These are phyloP conservation scores for Fusarium continuum DNA, from an alignment of 2,329 filamentous ascomycete species.

Conservation along the genomic window DNA sequence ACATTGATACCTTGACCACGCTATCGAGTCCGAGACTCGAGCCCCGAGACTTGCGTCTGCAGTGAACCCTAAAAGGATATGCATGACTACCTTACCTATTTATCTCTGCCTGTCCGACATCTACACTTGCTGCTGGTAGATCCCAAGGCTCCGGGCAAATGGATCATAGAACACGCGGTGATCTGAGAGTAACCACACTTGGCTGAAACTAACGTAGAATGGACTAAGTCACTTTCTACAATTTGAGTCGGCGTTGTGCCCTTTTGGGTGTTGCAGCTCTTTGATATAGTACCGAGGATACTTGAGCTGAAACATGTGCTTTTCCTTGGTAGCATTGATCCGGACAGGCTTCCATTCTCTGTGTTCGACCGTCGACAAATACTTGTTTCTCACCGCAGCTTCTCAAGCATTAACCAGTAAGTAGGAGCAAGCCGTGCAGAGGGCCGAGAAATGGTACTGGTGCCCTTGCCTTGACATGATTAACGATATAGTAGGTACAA, in stretches of 20 bases:
- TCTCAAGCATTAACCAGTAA: not conserved
- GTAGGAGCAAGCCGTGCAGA: not conserved
- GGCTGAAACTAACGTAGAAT: not conserved
- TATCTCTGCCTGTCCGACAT: constrained; percentile 10
- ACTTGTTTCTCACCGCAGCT: not conserved
- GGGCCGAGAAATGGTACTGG: constrained; percentile 3
- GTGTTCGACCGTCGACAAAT: not conserved
- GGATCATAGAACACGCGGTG: not conserved
- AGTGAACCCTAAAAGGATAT: constrained; percentile 23
- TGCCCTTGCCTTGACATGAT: constrained; percentile 10
- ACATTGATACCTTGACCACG: constrained; percentile 18
- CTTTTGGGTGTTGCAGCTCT: not conserved
- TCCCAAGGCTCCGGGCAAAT: not conserved
- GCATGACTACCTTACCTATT: not conserved
- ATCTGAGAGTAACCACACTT: constrained; percentile 15
- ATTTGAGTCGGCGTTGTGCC: not conserved
- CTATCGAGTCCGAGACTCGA: constrained; percentile 24
- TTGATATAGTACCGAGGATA: not conserved
- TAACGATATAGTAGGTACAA: constrained; percentile 23
- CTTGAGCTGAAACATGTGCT: not conserved
- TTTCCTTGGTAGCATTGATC: not conserved
- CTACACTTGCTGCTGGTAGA: not conserved
- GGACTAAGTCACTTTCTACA: too few species aligned
- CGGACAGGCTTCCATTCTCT: not conserved
- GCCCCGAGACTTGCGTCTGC: constrained; percentile 24